Base-by-base conservation (phyloP, 2,329 filamentous ascomycete genomes). In the Rutstroemia sydowiana region DNA sequence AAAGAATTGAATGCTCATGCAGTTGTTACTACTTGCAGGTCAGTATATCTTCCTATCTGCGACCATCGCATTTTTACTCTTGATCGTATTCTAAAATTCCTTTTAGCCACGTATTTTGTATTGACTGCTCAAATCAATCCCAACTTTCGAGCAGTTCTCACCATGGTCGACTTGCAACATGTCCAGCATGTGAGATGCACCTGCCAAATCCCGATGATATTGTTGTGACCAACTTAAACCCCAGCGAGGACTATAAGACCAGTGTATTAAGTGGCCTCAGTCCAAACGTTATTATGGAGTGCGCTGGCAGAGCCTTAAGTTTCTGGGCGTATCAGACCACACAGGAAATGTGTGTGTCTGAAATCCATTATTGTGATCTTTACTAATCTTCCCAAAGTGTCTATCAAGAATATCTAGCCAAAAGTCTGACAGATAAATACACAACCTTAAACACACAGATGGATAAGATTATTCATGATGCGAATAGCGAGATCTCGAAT, bases 21-120 rank as follows among this genome's bases (percentile, higher is more conserved):
- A 10, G 76, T 95, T 1, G 88, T 95, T 31, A 95, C 91, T 4
- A 93, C 87, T 13, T 97, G 91, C 79, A 89, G 86, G 88, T 87
- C 66, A 60, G 73, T 66, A 5, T 18, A 31, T 20, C 20, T 7
- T 23, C 18, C 20, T 23, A 42, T 16, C 20, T 21, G 21, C 5
- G 14, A 20, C 28, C 26, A 32, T 43, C 41, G 43, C 32, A 21
- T 31, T 3, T 23, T 26, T 37, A 23, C 45, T 26, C 16, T 30
- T 14, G 13, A 21, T 16, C 39, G 4, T 31, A 4, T 28, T 3
- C 31, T 45, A 21, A 58, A 26, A 62, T 48, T 26, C 53, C 41
- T 21, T 13, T 18, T 36, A 90, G 90, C 56, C 92, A 96, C 68
- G 84, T 95, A 39, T 95, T 95, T 70, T 96, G 92, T 65, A 69